Evolutionary conservation across 768 basidiomycete genomes (phyloP), one percentile per base, ranked within the genome.

Genomic region (Rhodotorula kratochvilovae): DNA sequence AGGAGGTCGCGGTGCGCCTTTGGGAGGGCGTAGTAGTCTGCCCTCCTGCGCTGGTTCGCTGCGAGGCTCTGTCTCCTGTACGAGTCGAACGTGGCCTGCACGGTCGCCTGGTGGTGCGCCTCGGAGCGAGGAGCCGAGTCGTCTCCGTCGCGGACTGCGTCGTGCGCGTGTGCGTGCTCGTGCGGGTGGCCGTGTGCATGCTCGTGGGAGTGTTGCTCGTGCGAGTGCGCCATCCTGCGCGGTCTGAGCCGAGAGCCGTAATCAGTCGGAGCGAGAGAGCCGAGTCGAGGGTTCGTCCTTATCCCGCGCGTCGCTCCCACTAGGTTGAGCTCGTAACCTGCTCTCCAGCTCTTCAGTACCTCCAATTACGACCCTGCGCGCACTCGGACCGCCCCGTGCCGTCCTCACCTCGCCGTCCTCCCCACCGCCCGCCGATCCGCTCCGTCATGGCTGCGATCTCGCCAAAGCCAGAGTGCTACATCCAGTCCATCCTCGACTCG

Each of bases 401-500:
- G 16, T 35, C 39, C 55, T 31, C 35, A 2, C 23, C 29, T 15
- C 29, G 1, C 5, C 25, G 5, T 35, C 63, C n/a, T 25, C 27
- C 5, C 11, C 61, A n/a, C 27, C n/a, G 1, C 5, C 8, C 25
- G 13, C 33, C 58, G 19, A 8, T 27, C 31, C 11, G 7, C 46
- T 25, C 21, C 19, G 46, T 25, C 43, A 65, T 65, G 63, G 63
- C 63, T 5, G 31, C 54, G 2, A 33, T 58, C 36, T 64, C 63
- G 12, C 69, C 69, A 25, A 21, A 29, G 27, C 57, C 69, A 17
- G 48, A 62, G 42, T 48, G 43, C 36, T 71, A 71, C 65, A 66
- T 74, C 60, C 39, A 56, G 33, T 93, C 91, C 25, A 83, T 97
- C 62, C 84, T 97, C 56, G 95, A 97, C 80, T 93, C 92, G 0